phyloP scores from a whole-genome alignment of 1,139 yeast genomes.

The Groenewaldozyma sp. region DNA sequence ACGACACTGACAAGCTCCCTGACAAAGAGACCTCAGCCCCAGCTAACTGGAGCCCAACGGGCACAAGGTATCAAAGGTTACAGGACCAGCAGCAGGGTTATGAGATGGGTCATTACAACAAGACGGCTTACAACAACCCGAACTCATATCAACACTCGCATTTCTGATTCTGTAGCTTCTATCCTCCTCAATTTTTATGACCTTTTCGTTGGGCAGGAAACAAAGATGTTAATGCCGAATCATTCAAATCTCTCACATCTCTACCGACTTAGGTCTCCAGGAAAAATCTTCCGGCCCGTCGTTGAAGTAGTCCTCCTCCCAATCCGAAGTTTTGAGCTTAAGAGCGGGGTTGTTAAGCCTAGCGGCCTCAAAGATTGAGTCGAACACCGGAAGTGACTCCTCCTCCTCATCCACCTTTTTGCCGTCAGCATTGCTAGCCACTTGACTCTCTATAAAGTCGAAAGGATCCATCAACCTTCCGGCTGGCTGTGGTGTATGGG shows the following conservation, averaged over 20 bases:
- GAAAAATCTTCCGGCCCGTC: slow-evolving; percentile 3
- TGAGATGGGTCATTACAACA: slow-evolving; percentile 2
- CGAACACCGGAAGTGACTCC: not conserved
- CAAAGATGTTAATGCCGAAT: too few species aligned
- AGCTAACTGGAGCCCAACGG: slow-evolving; percentile 2
- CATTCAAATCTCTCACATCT: too few species aligned
- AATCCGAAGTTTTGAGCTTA: slow-evolving; percentile 2
- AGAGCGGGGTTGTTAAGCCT: slow-evolving; percentile 1
- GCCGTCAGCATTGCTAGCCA: not conserved
- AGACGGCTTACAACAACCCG: not conserved
- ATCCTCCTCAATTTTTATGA: too few species aligned
- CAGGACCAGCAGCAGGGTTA: not conserved
- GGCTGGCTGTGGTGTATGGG: not conserved
- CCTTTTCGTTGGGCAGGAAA: too few species aligned
- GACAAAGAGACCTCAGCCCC: slow-evolving; percentile 2
- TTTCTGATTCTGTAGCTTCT: too few species aligned
- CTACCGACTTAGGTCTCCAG: too few species aligned
- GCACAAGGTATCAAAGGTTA: slow-evolving; percentile 1
- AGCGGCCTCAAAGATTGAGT: not conserved
- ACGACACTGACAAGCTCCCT: slow-evolving; percentile 13
- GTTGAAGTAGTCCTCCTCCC: slow-evolving; percentile 3
- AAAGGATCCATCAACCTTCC: not conserved
- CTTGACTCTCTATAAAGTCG: not conserved
- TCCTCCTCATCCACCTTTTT: slow-evolving; percentile 2
- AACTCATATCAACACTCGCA: not conserved